These are phyloP conservation scores for Xylaria curta DNA, from an alignment of 495 filamentous ascomycete species.

Conservation along the genomic window DNA sequence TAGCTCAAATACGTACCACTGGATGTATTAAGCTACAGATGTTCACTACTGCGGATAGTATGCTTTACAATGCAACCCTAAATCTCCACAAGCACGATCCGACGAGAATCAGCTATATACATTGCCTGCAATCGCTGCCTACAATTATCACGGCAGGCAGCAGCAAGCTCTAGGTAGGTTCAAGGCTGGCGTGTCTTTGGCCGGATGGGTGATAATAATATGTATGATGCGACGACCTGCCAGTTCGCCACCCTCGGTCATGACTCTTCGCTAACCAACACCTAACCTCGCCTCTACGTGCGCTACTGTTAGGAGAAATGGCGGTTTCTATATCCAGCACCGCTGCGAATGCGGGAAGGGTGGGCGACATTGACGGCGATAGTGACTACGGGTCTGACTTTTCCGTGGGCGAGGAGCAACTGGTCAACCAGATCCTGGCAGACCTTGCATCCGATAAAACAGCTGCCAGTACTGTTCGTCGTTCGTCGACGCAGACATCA, in stretches of 20 bases:
- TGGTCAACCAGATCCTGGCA: conserved; percentile 34
- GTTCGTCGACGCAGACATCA: too few relatives aligned
- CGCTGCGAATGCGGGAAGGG: not conserved
- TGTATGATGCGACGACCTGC: not conserved
- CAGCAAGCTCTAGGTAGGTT: not conserved
- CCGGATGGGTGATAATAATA: not conserved
- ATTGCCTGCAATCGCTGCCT: conserved; percentile 13
- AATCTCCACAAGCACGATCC: not conserved
- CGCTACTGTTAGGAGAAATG: not conserved
- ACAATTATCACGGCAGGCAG: conserved; percentile 6
- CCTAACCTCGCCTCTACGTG: not conserved
- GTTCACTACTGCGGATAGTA: not conserved
- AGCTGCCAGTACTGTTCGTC: not conserved
- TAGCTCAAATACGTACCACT: not conserved
- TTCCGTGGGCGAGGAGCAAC: conserved; percentile 62
- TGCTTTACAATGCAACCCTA: not conserved
- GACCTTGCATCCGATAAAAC: conserved; percentile 8
- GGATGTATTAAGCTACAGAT: not conserved
- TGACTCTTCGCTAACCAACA: conserved; percentile 12
- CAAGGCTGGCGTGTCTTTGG: not conserved
- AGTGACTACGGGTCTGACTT: conserved; percentile 80
- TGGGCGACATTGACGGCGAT: conserved; percentile 39
- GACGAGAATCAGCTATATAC: not conserved
- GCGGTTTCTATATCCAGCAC: not conserved
- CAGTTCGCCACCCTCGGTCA: conserved; percentile 7